Evolutionary conservation across 2,329 filamentous ascomycete genomes (phyloP).

Genomic region (Trichoderma polysporum): DNA sequence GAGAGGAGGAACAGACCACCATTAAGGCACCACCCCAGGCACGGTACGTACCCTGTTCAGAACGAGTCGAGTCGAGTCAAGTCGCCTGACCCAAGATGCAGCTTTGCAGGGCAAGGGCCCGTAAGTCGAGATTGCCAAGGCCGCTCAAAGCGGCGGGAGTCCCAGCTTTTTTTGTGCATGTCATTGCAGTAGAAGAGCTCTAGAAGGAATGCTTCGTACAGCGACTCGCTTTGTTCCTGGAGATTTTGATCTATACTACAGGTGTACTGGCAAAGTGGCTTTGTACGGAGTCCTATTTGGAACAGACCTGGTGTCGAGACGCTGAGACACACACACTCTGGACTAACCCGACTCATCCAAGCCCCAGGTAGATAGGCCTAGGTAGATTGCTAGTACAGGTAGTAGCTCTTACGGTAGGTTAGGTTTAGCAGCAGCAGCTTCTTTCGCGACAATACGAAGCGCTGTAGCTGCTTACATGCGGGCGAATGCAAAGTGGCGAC

Average conservation of each 20-base stretch:
- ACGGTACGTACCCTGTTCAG: constrained; percentile 13
- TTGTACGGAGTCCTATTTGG: neutral
- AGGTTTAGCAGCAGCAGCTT: neutral
- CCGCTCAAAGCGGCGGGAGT: neutral
- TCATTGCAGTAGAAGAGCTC: neutral
- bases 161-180: neutral
- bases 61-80: constrained; percentile 1
- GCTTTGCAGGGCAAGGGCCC: constrained; percentile 6
- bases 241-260: neutral
- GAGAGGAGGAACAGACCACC: neutral
- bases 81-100: constrained; percentile 17
- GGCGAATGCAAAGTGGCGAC: neutral
- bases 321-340: too few species aligned
- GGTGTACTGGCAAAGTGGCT: neutral
- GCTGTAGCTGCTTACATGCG: constrained; percentile 4
- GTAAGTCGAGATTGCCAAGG: constrained; percentile 6
- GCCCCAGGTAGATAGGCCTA: neutral
- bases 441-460: neutral
- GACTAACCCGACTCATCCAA: neutral
- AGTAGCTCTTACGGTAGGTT: neutral
- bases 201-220: neutral
- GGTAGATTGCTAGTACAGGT: neutral
- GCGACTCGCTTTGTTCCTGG: neutral
- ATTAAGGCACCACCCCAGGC: neutral
- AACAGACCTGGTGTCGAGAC: neutral